A percentile compares a stretch with the other conserved stretches of the same genome.
Evolutionary conservation across 1,284 basidiomycete genomes (phyloP).

Genomic region (Anthracocystis panici-leucophaei): DNA sequence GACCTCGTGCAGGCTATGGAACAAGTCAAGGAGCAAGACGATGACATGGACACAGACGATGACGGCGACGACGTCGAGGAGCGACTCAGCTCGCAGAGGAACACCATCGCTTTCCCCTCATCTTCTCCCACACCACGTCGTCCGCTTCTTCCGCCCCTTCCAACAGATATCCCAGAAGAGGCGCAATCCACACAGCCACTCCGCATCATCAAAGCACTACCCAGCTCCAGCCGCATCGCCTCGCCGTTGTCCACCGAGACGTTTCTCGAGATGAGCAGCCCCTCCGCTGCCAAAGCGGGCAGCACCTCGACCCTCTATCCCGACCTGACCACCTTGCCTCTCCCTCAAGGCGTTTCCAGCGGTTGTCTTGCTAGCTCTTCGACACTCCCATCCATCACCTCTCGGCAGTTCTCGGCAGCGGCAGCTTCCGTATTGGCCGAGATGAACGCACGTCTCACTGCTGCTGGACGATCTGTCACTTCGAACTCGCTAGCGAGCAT

Average conservation of each 20-base stretch:
- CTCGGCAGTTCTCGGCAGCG: slow-evolving; percentile 47
- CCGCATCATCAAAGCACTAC: slow-evolving; percentile 53
- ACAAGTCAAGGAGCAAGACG: slow-evolving; percentile 32
- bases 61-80: slow-evolving; percentile 20
- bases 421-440: slow-evolving; percentile 53
- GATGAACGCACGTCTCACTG: slow-evolving; percentile 54
- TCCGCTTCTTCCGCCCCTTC: slow-evolving; percentile 13
- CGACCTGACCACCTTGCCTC: slow-evolving; percentile 24
- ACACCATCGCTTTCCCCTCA: slow-evolving; percentile 24
- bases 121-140: slow-evolving; percentile 10
- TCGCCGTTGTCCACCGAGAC: slow-evolving; percentile 37
- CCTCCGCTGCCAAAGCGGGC: background rate
- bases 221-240: slow-evolving; percentile 32
- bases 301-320: slow-evolving; percentile 36
- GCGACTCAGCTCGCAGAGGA: slow-evolving; percentile 14
- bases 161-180: background rate
- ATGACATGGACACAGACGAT: slow-evolving; percentile 34
- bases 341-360: slow-evolving; percentile 29
- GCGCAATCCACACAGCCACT: slow-evolving; percentile 34
- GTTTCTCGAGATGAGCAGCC: slow-evolving; percentile 34
- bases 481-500: slow-evolving; percentile 31
- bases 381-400: slow-evolving; percentile 44
- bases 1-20: slow-evolving; percentile 47
- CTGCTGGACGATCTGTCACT: slow-evolving; percentile 38
- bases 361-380: slow-evolving; percentile 34